Conservation (phyloP, 306 rosid genomes). For the Mimosa bimucronata region DNA sequence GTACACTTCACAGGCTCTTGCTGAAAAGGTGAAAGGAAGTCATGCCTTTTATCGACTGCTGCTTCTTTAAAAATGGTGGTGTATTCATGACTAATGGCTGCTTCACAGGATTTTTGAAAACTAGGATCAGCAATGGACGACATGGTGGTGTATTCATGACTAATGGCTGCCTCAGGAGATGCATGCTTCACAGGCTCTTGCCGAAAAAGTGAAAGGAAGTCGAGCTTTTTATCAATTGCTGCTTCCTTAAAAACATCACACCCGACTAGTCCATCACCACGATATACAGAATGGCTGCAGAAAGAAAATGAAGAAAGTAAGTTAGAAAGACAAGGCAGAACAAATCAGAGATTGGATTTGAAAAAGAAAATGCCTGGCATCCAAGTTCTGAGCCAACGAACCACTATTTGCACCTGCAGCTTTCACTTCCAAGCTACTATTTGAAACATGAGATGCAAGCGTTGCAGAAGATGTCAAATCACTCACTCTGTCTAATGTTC, state of each 20-base stretch:
- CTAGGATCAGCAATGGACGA: conserved; percentile 39
- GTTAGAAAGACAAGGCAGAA: conserved; percentile 31
- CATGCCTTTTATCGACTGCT: conserved; percentile 39
- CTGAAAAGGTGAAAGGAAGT: conserved; percentile 42
- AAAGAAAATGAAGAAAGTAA: conserved; percentile 27
- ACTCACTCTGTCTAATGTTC: conserved; percentile 53
- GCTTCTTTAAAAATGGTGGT: conserved; percentile 19
- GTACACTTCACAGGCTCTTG: conserved; percentile 44
- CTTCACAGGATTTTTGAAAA: conserved; percentile 37
- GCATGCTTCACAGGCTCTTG: conserved; percentile 44
- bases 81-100: no score
- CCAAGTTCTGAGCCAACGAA: conserved; percentile 39
- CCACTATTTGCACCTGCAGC: conserved; percentile 43
- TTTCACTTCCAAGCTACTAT: conserved; percentile 47
- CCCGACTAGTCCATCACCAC: conserved; percentile 35
- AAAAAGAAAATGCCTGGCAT: conserved; percentile 49
- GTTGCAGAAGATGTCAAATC: conserved; percentile 45
- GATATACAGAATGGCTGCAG: conserved; percentile 42
- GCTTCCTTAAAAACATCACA: conserved; percentile 30
- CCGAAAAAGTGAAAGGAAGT: conserved; percentile 41
- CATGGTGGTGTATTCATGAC: conserved; percentile 37
- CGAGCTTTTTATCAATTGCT: conserved; percentile 41
- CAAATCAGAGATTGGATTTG: conserved; percentile 31
- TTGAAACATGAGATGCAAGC: conserved; percentile 38
- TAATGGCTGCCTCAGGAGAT: conserved; percentile 41